phyloP scores from a whole-genome alignment of 805 yeast species.

The Ogataea corticis region DNA sequence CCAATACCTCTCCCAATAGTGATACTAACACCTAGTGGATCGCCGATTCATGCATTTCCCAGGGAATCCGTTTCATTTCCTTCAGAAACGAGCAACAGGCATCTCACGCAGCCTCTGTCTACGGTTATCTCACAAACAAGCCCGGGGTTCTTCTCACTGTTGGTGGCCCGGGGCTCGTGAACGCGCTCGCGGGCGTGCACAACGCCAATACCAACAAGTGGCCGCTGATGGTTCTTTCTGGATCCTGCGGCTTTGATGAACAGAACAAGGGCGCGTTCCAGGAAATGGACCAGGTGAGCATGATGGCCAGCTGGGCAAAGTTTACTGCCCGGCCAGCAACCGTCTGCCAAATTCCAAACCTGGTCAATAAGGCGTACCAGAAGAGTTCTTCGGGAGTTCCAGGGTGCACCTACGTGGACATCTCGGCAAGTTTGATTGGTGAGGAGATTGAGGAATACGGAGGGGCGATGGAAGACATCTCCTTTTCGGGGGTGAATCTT shows the following conservation, averaged over 20 bases:
- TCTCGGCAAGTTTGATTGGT: conserved; percentile 59
- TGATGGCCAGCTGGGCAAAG: conserved; percentile 47
- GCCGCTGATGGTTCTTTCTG: conserved; percentile 68
- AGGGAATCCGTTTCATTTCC: conserved; percentile 56
- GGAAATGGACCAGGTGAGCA: conserved; percentile 63
- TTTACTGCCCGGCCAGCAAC: conserved; percentile 40
- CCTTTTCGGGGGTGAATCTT: no score
- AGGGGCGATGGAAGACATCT: no score
- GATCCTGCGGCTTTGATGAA: conserved; percentile 52
- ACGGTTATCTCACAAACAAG: conserved; percentile 61
- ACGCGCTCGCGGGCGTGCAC: conserved; percentile 65
- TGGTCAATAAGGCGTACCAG: conserved; percentile 49
- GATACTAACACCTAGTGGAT: conserved; percentile 26
- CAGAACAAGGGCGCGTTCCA: conserved; percentile 66
- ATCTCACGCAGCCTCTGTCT: conserved; percentile 71
- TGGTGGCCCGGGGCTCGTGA: conserved; percentile 76
- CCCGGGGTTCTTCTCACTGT: conserved; percentile 73
- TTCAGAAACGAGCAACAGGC: conserved; percentile 77
- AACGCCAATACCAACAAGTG: conserved; percentile 62
- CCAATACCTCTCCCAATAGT: no score
- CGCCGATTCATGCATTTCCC: conserved; percentile 57
- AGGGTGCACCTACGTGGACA: conserved; percentile 62
- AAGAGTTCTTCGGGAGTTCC: conserved; percentile 49
- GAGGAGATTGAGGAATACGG: no score
- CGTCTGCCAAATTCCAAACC: conserved; percentile 36